phyloP scores from a whole-genome alignment of 1,139 yeast genomes.

The Lodderomyces theae region DNA sequence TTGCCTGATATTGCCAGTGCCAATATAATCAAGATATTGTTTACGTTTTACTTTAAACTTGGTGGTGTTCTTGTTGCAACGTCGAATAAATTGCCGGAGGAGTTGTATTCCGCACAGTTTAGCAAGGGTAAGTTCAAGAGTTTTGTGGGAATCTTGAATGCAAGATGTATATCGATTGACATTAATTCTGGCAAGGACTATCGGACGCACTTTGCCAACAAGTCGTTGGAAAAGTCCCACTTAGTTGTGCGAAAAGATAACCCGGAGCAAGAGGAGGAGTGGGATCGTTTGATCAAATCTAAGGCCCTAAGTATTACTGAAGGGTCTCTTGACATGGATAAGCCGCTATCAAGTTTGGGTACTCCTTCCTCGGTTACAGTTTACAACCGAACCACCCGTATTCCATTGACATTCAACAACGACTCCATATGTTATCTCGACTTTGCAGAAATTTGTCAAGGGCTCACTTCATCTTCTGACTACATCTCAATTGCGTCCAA shows the following conservation, averaged over 20 bases:
- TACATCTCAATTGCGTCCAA: constrained; percentile 65
- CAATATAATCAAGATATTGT: constrained; percentile 60
- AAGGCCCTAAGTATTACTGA: constrained; percentile 19
- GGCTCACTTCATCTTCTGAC: constrained; percentile 63
- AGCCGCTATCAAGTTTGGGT: constrained; percentile 22
- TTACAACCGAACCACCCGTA: constrained; percentile 50
- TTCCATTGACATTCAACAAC: constrained; percentile 42
- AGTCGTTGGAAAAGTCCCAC: constrained; percentile 20
- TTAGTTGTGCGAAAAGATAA: constrained; percentile 31
- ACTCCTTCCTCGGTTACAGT: constrained; percentile 40
- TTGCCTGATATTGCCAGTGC: constrained; percentile 73
- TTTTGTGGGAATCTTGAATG: constrained; percentile 55
- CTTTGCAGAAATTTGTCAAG: constrained; percentile 56
- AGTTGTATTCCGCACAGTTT: constrained; percentile 63
- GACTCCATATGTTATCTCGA: constrained; percentile 48
- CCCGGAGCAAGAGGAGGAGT: constrained; percentile 25
- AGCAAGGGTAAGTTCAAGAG: constrained; percentile 55
- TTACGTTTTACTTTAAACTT: constrained; percentile 65
- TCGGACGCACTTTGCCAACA: constrained; percentile 39
- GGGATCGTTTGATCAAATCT: constrained; percentile 33
- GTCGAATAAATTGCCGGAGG: constrained; percentile 68
- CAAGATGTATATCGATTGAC: constrained; percentile 62
- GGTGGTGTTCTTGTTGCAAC: constrained; percentile 78
- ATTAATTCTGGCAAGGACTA: constrained; percentile 62
- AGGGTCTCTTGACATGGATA: constrained; percentile 13